phyloP scores from a whole-genome alignment of 768 basidiomycete genomes.

The Pisolithus sp. region DNA sequence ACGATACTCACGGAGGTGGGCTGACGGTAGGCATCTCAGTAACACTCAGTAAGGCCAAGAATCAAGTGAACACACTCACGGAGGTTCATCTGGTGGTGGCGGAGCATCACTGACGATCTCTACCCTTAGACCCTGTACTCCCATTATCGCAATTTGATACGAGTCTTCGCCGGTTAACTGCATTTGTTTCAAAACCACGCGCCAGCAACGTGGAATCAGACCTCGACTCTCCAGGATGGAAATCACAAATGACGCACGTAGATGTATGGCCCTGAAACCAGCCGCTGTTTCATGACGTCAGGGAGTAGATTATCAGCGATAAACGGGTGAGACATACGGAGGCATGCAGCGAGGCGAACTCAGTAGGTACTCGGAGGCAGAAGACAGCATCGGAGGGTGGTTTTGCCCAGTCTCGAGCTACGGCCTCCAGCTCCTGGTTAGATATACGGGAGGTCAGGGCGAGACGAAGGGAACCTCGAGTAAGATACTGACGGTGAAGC shows the following conservation, averaged over 20 bases:
- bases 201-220: slow-evolving; percentile 11
- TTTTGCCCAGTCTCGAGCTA: slow-evolving; percentile 82
- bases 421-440: slow-evolving; percentile 67
- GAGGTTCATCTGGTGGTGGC: slow-evolving; percentile 78
- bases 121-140: slow-evolving; percentile 74
- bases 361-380: slow-evolving; percentile 76
- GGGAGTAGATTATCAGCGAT: slow-evolving; percentile 8
- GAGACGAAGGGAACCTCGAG: neutral
- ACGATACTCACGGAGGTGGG: slow-evolving; percentile 43
- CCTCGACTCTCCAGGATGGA: slow-evolving; percentile 3
- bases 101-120: slow-evolving; percentile 84
- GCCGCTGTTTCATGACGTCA: slow-evolving; percentile 42
- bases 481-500: slow-evolving; percentile 46
- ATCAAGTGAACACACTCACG: slow-evolving; percentile 43
- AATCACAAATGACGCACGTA: slow-evolving; percentile 48
- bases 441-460: neutral
- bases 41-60: neutral
- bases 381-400: slow-evolving; percentile 77
- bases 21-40: slow-evolving; percentile 22
- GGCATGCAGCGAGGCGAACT: slow-evolving; percentile 79
- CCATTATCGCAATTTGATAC: slow-evolving; percentile 84
- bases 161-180: slow-evolving; percentile 83
- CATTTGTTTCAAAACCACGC: slow-evolving; percentile 14
- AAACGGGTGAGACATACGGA: slow-evolving; percentile 47
- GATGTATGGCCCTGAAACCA: slow-evolving; percentile 78